Conservation (phyloP, 805 yeast species). For the Zygotorulaspora sp. region DNA sequence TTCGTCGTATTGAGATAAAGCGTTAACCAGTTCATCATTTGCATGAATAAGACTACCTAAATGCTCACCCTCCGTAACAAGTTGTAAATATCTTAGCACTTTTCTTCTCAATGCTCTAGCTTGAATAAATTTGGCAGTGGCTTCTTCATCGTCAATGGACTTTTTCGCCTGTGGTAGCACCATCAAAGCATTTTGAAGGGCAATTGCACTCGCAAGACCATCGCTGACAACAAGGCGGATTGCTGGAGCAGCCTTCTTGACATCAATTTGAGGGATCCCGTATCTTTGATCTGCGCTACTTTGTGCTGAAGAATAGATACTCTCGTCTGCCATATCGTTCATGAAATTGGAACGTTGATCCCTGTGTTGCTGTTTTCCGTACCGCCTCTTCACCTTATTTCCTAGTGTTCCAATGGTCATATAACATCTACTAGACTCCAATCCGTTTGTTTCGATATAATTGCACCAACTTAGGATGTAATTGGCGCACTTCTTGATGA, state of each 20-base stretch:
- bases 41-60: slow-evolving; percentile 85
- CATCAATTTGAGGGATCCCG: slow-evolving; percentile 63
- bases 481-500: slow-evolving; percentile 40
- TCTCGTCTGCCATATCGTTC: slow-evolving; percentile 49
- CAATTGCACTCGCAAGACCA: slow-evolving; percentile 68
- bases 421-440: slow-evolving; percentile 19
- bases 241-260: slow-evolving; percentile 67
- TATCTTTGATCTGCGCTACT: slow-evolving; percentile 33
- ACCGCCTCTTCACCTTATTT: slow-evolving; percentile 13
- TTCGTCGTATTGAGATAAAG: slow-evolving; percentile 65
- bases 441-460: slow-evolving; percentile 38
- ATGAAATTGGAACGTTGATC: slow-evolving; percentile 36
- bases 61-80: slow-evolving; percentile 77
- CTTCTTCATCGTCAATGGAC: slow-evolving; percentile 60
- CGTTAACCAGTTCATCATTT: slow-evolving; percentile 80
- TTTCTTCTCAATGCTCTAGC: slow-evolving; percentile 73
- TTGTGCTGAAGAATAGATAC: slow-evolving; percentile 31
- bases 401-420: slow-evolving; percentile 18
- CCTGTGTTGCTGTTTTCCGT: slow-evolving; percentile 5
- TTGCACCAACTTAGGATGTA: slow-evolving; percentile 65
- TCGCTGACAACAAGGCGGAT: slow-evolving; percentile 67
- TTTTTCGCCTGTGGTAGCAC: slow-evolving; percentile 43
- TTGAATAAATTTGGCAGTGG: slow-evolving; percentile 64
- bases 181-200: slow-evolving; percentile 56
- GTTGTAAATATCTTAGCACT: slow-evolving; percentile 76